Evolutionary conservation across 371 early-diverging fungal genomes (phyloP), one percentile per base, ranked within the genome.

Genomic region (Smittium culicis): DNA sequence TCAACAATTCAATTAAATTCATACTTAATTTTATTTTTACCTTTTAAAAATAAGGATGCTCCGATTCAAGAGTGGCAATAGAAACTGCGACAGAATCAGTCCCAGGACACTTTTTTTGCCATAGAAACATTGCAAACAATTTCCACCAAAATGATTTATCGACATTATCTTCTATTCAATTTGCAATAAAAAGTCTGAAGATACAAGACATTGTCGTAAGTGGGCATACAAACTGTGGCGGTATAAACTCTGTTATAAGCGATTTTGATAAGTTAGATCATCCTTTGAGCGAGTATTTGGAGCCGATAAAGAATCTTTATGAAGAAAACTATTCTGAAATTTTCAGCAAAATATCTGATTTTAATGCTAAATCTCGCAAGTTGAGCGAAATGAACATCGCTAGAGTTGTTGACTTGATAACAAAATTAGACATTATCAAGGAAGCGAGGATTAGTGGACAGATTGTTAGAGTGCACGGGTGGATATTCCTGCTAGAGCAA

Each of bases 81-180:
- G n/a, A n/a, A n/a, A n/a, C n/a, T n/a, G n/a, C n/a, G n/a, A n/a
- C n/a, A n/a, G n/a, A n/a, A n/a, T n/a, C n/a, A n/a, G n/a, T n/a
- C n/a, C n/a, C n/a, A 67, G 96, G 98, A 56, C 93, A 95, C 58
- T 79, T 95, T 34, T 97, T 96, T 79, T 90, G 92, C 16, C 93
- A 93, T 79, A 83, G 96, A 72, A 97, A 95, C 79, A 93, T 97
- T 67, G 98, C 95, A 72, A 96, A 96, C 77, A 86, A 91, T 24
- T 86, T 95, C 33, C 76, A 73, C 5, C 80, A 83, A 69, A 79
- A 83, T 34, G 98, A 97, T 72, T 64, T 90, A 64, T 91, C 83
- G 73, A 80, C 80, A 56, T 81, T 90, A 25, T 87, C 90, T 2
- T 94, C 92, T 64, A 77, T 97, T 31, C 91, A 95, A 74, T 97